A percentile compares a stretch with the other conserved stretches of the same genome.
These are phyloP conservation scores for Cucumis melo DNA, from an alignment of 306 rosid species.

Conservation along the genomic window DNA sequence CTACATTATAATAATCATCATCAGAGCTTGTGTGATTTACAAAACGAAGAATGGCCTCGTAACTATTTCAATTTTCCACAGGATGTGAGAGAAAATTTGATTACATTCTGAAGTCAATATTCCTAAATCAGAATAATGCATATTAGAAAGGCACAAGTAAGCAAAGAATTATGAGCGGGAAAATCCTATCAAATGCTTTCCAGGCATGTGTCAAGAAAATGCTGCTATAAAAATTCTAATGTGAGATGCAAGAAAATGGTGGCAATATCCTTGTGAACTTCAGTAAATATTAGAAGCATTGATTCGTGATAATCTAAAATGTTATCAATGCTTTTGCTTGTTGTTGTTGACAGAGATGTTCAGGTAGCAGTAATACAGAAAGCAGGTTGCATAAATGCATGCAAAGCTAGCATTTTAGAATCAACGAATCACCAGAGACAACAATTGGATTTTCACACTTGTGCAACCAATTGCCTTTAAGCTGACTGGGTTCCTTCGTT, in stretches of 20 bases:
- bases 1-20: background rate
- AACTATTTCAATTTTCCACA: background rate
- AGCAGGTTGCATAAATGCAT: background rate
- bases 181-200: background rate
- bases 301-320: background rate
- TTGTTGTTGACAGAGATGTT: background rate
- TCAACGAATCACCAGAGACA: slow-evolving; percentile 20
- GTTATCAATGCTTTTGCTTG: background rate
- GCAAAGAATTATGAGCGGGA: background rate
- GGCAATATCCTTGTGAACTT: background rate
- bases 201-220: background rate
- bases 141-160: background rate
- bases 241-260: background rate
- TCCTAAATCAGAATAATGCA: background rate
- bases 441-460: slow-evolving; percentile 16
- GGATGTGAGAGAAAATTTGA: too few species aligned
- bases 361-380: background rate
- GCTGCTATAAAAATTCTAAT: background rate
- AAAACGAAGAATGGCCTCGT: background rate
- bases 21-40: background rate
- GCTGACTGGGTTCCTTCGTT: slow-evolving; percentile 17
- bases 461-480: slow-evolving; percentile 16
- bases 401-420: slow-evolving; percentile 11
- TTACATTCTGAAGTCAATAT: background rate
- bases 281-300: background rate